Evolutionary conservation across 495 filamentous ascomycete genomes (phyloP).

Genomic region (Pseudevernia furfuracea): DNA sequence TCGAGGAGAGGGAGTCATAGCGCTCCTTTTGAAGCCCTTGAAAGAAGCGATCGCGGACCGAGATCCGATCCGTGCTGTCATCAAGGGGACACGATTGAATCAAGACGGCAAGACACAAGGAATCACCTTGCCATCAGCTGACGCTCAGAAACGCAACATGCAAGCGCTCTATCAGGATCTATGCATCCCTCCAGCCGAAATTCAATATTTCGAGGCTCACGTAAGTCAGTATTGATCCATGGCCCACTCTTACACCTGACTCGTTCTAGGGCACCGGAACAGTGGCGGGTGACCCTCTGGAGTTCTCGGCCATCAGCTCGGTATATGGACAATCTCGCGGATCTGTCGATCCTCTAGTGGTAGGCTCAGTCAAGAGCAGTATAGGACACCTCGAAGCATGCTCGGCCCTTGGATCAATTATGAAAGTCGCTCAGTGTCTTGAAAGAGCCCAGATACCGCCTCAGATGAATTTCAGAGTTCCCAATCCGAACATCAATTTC

Average conservation of each 20-base stretch:
- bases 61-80: slow-evolving; percentile 39
- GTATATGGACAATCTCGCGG: slow-evolving; percentile 25
- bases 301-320: slow-evolving; percentile 33
- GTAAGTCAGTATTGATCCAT: slow-evolving; percentile 24
- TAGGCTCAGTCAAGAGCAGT: slow-evolving; percentile 29
- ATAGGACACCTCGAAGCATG: slow-evolving; percentile 45
- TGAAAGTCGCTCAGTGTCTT: slow-evolving; percentile 53
- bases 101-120: slow-evolving; percentile 46
- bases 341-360: slow-evolving; percentile 7
- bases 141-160: slow-evolving; percentile 44
- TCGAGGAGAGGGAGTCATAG: slow-evolving; percentile 40
- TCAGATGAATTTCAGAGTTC: slow-evolving; percentile 33
- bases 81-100: slow-evolving; percentile 43
- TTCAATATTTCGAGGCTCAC: slow-evolving; percentile 28
- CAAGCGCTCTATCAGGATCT: slow-evolving; percentile 41
- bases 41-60: slow-evolving; percentile 34
- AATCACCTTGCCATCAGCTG: slow-evolving; percentile 35
- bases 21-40: slow-evolving; percentile 38
- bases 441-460: slow-evolving; percentile 41
- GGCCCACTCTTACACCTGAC: slow-evolving; percentile 36
- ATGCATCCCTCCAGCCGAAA: slow-evolving; percentile 36
- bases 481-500: slow-evolving; percentile 23
- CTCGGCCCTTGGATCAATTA: slow-evolving; percentile 30
- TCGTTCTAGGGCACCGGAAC: slow-evolving; percentile 49
- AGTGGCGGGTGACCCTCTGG: slow-evolving; percentile 41